Conservation (phyloP, 208 protist genomes). For the Leishmania gerbilli region DNA sequence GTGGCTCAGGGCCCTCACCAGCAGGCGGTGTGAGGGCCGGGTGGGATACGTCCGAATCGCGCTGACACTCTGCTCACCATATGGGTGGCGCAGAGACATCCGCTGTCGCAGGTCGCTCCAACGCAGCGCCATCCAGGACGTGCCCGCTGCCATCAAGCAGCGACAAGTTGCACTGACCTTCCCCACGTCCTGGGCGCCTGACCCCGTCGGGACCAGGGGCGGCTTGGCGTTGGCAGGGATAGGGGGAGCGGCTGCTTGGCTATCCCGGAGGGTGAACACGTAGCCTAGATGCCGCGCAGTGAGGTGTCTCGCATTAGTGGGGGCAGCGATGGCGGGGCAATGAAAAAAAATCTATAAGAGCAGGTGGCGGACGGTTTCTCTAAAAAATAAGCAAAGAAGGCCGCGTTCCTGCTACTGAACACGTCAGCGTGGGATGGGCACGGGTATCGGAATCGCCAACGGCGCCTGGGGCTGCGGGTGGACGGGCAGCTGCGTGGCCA, state of each 20-base stretch:
- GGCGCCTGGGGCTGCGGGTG: slow-evolving; percentile 5
- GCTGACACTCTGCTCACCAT: neutral
- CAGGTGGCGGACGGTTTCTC: neutral
- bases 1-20: neutral
- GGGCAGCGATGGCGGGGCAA: neutral
- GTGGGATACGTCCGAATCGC: too few species aligned
- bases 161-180: neutral
- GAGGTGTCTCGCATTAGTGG: too few species aligned
- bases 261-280: too few species aligned
- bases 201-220: neutral
- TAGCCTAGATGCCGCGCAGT: neutral
- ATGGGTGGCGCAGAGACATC: neutral
- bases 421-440: slow-evolving; percentile 19
- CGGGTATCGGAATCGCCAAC: slow-evolving; percentile 22
- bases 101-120: neutral
- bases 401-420: too few species aligned
- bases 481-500: neutral
- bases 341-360: neutral
- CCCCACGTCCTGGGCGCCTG: neutral
- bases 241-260: neutral
- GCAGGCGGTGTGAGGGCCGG: too few species aligned
- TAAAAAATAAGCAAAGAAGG: neutral
- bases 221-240: neutral
- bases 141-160: neutral
- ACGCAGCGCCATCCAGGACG: neutral